Conservation (phyloP, 2,329 filamentous ascomycete species). For the Acarospora socialis region DNA sequence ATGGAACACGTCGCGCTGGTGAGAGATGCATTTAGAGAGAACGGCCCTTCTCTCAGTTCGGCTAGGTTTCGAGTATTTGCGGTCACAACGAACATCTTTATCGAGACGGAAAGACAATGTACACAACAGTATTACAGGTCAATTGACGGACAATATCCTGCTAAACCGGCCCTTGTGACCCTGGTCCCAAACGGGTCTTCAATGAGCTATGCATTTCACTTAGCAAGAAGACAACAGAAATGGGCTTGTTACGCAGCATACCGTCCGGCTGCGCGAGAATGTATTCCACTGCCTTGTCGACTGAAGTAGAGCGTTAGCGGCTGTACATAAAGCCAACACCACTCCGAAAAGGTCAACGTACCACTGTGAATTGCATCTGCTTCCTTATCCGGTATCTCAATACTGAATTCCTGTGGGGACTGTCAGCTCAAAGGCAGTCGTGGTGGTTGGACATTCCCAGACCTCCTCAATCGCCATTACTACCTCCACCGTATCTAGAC, state of each 20-base stretch:
- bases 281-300: conserved; percentile 90
- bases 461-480: conserved; percentile 99
- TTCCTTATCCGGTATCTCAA: conserved; percentile 97
- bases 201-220: conserved; percentile 20
- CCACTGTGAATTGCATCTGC: conserved; percentile 87
- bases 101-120: too few species aligned
- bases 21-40: too few species aligned
- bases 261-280: conserved; percentile 87
- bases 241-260: conserved; percentile 36
- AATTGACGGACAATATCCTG: too few species aligned
- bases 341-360: conserved; percentile 35
- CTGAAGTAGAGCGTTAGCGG: conserved; percentile 32
- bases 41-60: too few species aligned
- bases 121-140: too few species aligned
- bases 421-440: not conserved
- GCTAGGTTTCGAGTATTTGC: too few species aligned
- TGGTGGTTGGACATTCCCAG: conserved; percentile 14
- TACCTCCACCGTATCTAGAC: conserved; percentile 95
- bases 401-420: conserved; percentile 56
- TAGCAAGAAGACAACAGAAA: conserved; percentile 16
- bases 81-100: too few species aligned
- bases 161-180: too few species aligned
- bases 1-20: too few species aligned
- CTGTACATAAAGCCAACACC: conserved; percentile 1
- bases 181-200: too few species aligned